phyloP scores from a whole-genome alignment of 2,329 filamentous ascomycete genomes.

The Arthrobotrys conoides region DNA sequence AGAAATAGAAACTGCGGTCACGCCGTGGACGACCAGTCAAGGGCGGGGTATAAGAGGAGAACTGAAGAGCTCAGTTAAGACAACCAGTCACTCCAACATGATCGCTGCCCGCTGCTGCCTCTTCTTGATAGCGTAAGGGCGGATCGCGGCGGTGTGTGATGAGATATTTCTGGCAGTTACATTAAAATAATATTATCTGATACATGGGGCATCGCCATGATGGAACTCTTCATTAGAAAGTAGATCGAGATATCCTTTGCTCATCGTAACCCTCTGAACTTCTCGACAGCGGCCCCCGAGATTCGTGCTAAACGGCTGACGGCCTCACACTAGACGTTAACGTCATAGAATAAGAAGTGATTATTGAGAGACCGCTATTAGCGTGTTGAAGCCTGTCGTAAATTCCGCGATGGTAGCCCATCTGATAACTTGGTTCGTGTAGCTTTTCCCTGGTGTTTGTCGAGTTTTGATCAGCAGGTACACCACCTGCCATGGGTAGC shows the following conservation, averaged over 20 bases:
- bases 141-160: constrained; percentile 47
- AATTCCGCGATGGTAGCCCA: constrained; percentile 54
- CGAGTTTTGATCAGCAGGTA: constrained; percentile 54
- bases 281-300: constrained; percentile 2
- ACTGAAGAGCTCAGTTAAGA: constrained; percentile 55
- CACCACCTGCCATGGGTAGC: constrained; percentile 52
- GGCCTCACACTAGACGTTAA: constrained; percentile 46
- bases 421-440: constrained; percentile 50
- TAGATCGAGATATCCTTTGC: constrained; percentile 54
- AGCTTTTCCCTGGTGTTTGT: constrained; percentile 48
- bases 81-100: constrained; percentile 50
- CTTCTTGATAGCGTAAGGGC: constrained; percentile 45
- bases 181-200: constrained; percentile 9
- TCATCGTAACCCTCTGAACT: constrained; percentile 37
- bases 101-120: constrained; percentile 37
- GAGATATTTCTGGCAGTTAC: constrained; percentile 43
- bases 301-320: constrained; percentile 48
- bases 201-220: constrained; percentile 22
- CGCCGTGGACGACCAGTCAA: constrained; percentile 30
- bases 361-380: constrained; percentile 16
- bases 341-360: constrained; percentile 52
- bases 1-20: constrained; percentile 48
- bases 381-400: constrained; percentile 39
- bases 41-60: constrained; percentile 28
- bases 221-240: constrained; percentile 10